Base-by-base conservation (phyloP, 768 basidiomycete genomes). In the Boletales sp. region DNA sequence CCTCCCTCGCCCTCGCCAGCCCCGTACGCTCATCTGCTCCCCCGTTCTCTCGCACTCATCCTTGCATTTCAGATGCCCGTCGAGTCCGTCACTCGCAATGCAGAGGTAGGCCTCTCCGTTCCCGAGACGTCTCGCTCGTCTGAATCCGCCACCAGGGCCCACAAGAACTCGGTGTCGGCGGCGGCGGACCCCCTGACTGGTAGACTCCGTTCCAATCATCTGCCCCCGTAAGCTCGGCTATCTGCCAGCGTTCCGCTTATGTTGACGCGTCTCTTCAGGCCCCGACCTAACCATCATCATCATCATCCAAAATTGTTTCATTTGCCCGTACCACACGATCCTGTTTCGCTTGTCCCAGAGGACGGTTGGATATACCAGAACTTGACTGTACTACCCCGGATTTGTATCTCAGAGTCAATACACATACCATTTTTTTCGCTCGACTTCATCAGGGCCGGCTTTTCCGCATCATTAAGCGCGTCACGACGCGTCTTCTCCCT, bases 361-460 rank as follows among this genome's bases (percentile, higher is more conserved):
- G 43, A 48, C 30, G 34, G 36, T 11, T 34, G 42, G 30, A 21
- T 21, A 21, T 21, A 21, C 21, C 21, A 21, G 21, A 35, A 36
- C 44, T 41, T 46, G 41, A 39, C 41, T 50, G 53, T 57, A 58
- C 43, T 47, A 39, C 34, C 37, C 28, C 34, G 43, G 50, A 48
- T 12, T 14, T 49, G 17, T 59, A 51, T 41, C 17, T n/a, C 8
- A n/a, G 17, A 17, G 14, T 11, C 11, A 34, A 34, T 11, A 10
- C 8, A 33, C 9, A 14, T 34, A 10, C 18, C 37, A n/a, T 38
- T 38, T 9, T n/a, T 8, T 38, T 18, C 37, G 37, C 37, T 10
- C 42, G 47, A 5, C 5, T 4, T 0, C 11, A 50, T 71, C 62
- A 73, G 68, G 72, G 72, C 70, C 55, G 64, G 70, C 56, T 48